phyloP scores from a whole-genome alignment of 495 filamentous ascomycete genomes.

The Aspergillus olivimuriae region DNA sequence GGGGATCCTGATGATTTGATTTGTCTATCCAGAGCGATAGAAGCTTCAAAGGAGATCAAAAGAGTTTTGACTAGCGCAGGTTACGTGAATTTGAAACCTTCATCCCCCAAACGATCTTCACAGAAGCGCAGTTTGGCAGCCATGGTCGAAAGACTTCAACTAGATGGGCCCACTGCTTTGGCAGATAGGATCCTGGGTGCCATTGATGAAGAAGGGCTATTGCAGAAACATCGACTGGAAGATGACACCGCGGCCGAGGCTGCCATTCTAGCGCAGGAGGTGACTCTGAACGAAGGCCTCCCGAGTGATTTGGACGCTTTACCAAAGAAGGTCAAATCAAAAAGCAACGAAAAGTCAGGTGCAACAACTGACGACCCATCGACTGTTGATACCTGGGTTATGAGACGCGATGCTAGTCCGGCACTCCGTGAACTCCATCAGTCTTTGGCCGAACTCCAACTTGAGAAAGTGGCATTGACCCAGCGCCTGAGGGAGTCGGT shows the following conservation, averaged over 20 bases:
- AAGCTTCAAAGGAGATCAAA: constrained; percentile 66
- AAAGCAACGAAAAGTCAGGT: constrained; percentile 21
- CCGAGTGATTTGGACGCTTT: constrained; percentile 39
- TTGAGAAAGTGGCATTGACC: constrained; percentile 54
- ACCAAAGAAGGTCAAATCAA: constrained; percentile 37
- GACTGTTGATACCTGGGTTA: constrained; percentile 69
- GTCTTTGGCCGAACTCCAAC: constrained; percentile 49
- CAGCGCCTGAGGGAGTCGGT: constrained; percentile 51
- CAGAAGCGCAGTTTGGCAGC: constrained; percentile 34
- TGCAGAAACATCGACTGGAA: constrained; percentile 68
- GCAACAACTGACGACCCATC: constrained; percentile 23
- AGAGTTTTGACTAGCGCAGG: constrained; percentile 28
- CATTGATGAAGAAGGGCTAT: constrained; percentile 90
- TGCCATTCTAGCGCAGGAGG: constrained; percentile 59
- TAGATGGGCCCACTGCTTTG: constrained; percentile 62
- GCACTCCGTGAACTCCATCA: constrained; percentile 60
- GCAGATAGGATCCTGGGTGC: constrained; percentile 64
- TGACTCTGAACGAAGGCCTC: constrained; percentile 54
- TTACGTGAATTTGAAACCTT: background rate
- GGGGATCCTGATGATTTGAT: constrained; percentile 95
- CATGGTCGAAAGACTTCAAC: constrained; percentile 55
- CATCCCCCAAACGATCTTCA: background rate
- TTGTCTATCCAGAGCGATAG: constrained; percentile 71
- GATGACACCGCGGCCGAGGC: constrained; percentile 63
- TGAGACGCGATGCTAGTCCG: constrained; percentile 66